Conservation (phyloP, 2,329 filamentous ascomycete species). For the Trichoderma atrobrunneum region DNA sequence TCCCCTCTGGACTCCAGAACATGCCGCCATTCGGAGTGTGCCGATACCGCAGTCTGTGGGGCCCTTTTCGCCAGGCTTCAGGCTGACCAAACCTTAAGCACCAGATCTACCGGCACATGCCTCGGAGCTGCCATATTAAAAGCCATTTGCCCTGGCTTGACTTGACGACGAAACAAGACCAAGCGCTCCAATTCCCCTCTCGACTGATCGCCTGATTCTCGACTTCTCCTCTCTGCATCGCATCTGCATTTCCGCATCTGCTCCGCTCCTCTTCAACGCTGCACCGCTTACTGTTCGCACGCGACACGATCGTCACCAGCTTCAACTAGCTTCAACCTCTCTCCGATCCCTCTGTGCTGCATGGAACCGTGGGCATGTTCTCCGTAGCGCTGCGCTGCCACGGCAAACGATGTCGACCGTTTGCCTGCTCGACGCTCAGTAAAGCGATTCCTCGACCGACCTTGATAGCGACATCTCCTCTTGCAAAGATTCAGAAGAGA, state of each 20-base stretch:
- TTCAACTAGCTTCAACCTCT: neutral
- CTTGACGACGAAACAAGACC: neutral
- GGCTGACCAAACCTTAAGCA: slow-evolving; percentile 10
- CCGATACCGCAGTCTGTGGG: slow-evolving; percentile 23
- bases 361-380: slow-evolving; percentile 44
- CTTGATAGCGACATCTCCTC: neutral
- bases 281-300: neutral
- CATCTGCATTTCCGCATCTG: neutral
- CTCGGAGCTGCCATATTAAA: neutral
- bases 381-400: slow-evolving; percentile 46
- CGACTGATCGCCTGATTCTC: neutral
- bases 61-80: neutral
- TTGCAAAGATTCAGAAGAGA: slow-evolving; percentile 21
- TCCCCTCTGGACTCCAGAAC: neutral
- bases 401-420: slow-evolving; percentile 41
- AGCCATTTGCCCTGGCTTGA: neutral
- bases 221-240: neutral
- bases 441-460: neutral
- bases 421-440: slow-evolving; percentile 18
- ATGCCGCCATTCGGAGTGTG: slow-evolving; percentile 15
- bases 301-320: neutral
- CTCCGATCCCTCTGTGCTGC: slow-evolving; percentile 23
- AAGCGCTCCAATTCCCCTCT: neutral
- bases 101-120: slow-evolving; percentile 19
- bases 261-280: neutral